These are phyloP conservation scores for Penicillium sp. DNA, from an alignment of 2,329 filamentous ascomycete genomes.

Conservation along the genomic window DNA sequence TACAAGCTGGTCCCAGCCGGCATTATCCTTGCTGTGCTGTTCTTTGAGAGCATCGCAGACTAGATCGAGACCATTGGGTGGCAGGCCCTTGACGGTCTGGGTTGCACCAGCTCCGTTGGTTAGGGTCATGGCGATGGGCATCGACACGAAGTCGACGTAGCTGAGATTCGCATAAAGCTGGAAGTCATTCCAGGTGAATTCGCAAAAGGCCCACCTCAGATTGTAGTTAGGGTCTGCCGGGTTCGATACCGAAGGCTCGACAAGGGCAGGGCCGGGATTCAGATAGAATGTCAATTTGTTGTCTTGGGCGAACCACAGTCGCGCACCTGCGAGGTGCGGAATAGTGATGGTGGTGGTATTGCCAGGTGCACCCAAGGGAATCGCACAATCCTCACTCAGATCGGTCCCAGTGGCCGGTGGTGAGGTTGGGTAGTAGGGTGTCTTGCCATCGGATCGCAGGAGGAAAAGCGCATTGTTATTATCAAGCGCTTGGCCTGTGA, in stretches of 20 bases:
- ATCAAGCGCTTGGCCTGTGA: constrained; percentile 59
- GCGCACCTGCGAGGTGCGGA: constrained; percentile 60
- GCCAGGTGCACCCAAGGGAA: constrained; percentile 55
- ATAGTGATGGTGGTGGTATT: constrained; percentile 53
- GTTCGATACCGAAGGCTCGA: constrained; percentile 67
- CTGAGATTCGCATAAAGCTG: constrained; percentile 62
- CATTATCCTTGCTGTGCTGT: constrained; percentile 50
- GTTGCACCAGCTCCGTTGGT: constrained; percentile 36
- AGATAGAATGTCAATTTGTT: constrained; percentile 57
- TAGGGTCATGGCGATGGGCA: constrained; percentile 53
- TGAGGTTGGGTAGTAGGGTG: constrained; percentile 56
- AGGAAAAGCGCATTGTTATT: constrained; percentile 54
- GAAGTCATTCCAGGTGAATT: constrained; percentile 56
- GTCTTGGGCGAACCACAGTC: constrained; percentile 62
- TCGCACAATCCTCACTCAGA: constrained; percentile 52
- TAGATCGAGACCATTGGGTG: constrained; percentile 47
- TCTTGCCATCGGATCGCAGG: constrained; percentile 57
- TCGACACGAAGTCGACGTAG: constrained; percentile 64
- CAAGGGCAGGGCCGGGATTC: constrained; percentile 63
- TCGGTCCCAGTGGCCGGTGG: constrained; percentile 45
- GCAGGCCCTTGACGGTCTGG: constrained; percentile 52
- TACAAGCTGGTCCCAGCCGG: constrained; percentile 55
- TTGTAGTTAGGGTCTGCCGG: constrained; percentile 54
- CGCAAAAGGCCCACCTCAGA: constrained; percentile 58
- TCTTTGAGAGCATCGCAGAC: constrained; percentile 48